These are phyloP conservation scores for Kurtzmaniella quercitrusa DNA, from an alignment of 1,139 yeast species.

Conservation along the genomic window DNA sequence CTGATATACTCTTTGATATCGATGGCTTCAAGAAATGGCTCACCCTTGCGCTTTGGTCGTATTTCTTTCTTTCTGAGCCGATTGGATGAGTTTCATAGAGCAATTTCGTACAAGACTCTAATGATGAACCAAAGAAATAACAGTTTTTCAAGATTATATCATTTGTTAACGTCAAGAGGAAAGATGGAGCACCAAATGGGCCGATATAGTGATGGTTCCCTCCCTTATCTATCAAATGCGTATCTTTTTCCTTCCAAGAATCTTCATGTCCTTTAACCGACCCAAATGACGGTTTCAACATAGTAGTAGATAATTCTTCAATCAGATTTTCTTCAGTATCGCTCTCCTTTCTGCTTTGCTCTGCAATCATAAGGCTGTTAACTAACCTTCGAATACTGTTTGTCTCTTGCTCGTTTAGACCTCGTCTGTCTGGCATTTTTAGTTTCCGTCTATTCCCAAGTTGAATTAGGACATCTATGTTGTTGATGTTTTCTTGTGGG, in stretches of 20 bases:
- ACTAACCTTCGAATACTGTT: conserved; percentile 1
- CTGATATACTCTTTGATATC: too few relatives aligned
- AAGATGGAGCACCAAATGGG: conserved; percentile 10
- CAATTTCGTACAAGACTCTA: too few relatives aligned
- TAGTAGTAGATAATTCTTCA: too few relatives aligned
- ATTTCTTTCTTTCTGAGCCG: too few relatives aligned
- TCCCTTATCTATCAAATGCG: conserved; percentile 13
- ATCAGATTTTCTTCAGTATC: too few relatives aligned
- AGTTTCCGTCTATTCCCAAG: conserved; percentile 29
- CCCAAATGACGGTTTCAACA: background rate
- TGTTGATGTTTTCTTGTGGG: conserved; percentile 38
- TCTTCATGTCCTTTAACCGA: background rate
- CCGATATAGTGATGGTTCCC: conserved; percentile 15
- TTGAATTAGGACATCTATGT: conserved; percentile 28
- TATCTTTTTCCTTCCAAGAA: conserved; percentile 7
- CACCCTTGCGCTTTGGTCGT: too few relatives aligned
- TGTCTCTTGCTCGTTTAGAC: too few relatives aligned
- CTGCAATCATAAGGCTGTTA: conserved; percentile 2
- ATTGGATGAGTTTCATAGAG: too few relatives aligned
- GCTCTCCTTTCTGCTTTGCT: background rate
- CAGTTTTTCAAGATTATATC: conserved; percentile 4
- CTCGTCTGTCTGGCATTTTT: conserved; percentile 25
- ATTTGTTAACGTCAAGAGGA: conserved; percentile 6
- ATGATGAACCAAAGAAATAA: too few relatives aligned
- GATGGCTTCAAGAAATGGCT: too few relatives aligned